Evolutionary conservation across 768 basidiomycete species (phyloP), one percentile per base, ranked within the genome.

Genomic region (Boletus coccyginus): DNA sequence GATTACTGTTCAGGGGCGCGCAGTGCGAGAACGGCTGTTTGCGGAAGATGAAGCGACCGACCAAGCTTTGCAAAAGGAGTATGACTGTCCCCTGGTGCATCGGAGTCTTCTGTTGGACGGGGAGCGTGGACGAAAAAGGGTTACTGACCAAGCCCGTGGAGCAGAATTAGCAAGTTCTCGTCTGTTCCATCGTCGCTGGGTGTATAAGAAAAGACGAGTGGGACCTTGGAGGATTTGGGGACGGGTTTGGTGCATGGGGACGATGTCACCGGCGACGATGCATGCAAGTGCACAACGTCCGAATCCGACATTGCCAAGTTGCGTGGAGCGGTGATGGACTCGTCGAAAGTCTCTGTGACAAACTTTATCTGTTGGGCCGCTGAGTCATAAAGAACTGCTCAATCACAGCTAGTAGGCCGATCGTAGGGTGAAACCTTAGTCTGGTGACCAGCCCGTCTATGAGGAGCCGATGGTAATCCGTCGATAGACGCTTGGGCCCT

Each of bases 101-200:
- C 2, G 43, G n/a, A 45, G 42, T 45, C 36, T 8, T 46, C 29
- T 3, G 27, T 59, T 31, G n/a, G 32, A 38, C 1, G 38, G 31
- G 39, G 10, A 16, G 1, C 8, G 21, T 41, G 7, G 14, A 43
- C 4, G 33, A 24, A 10, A 5, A 19, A 19, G 9, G 17, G 27
- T 39, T 29, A 60, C 81, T 53, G 59, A 92, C 93, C 93, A 27
- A 95, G 80, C 0, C 94, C 94, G 59, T 96, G 94, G 9, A 96
- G 75, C 33, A 96, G 77, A 56, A 96, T 78, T 24, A 96, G 72
- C 17, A 95, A 72, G 69, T 95, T 95, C 69, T 92, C 88, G 62
- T 95, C 92, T 10, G 84, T 87, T 43, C 91, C 91, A 68, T 94
- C 91, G 56, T 85, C 79, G 57, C 91, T 92, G 14, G 91, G 77